phyloP scores from a whole-genome alignment of 2,329 filamentous ascomycete genomes.

The Huntiella decipiens region DNA sequence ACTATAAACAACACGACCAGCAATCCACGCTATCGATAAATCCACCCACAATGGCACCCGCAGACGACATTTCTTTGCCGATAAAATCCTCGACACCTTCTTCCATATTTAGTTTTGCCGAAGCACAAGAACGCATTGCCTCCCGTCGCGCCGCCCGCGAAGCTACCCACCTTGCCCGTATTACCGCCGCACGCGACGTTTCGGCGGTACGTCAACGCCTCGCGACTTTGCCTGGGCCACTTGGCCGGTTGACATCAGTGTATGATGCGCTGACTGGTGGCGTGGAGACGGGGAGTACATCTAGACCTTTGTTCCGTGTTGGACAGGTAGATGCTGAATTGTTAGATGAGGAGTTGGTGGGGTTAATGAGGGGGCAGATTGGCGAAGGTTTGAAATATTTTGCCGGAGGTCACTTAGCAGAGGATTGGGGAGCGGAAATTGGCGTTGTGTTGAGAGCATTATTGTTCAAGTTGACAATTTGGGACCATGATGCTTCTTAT shows the following conservation, averaged over 20 bases:
- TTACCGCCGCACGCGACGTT: conserved; percentile 37
- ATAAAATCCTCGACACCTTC: neutral
- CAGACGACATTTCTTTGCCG: neutral
- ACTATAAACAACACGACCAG: no score
- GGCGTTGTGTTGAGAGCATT: conserved; percentile 55
- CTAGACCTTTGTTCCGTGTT: conserved; percentile 71
- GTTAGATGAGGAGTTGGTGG: conserved; percentile 78
- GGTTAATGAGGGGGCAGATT: conserved; percentile 70
- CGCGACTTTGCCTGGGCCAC: conserved; percentile 26
- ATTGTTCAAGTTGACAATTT: conserved; percentile 87
- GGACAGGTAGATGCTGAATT: conserved; percentile 92
- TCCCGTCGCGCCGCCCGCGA: conserved; percentile 64
- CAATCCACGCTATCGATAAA: conserved; percentile 1
- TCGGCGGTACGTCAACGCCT: conserved; percentile 18
- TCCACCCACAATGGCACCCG: neutral
- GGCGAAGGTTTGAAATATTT: conserved; percentile 78
- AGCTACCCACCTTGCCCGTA: conserved; percentile 19
- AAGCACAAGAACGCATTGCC: conserved; percentile 72
- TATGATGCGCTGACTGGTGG: conserved; percentile 33
- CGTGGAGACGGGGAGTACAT: conserved; percentile 35
- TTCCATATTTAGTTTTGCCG: conserved; percentile 46
- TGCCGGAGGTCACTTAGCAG: conserved; percentile 51
- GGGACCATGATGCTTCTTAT: conserved; percentile 92
- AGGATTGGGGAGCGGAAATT: conserved; percentile 80
- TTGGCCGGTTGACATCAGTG: conserved; percentile 28